These are phyloP conservation scores for Amphibolis antarctica DNA, from an alignment of 106 monocot genomes.

Conservation along the genomic window DNA sequence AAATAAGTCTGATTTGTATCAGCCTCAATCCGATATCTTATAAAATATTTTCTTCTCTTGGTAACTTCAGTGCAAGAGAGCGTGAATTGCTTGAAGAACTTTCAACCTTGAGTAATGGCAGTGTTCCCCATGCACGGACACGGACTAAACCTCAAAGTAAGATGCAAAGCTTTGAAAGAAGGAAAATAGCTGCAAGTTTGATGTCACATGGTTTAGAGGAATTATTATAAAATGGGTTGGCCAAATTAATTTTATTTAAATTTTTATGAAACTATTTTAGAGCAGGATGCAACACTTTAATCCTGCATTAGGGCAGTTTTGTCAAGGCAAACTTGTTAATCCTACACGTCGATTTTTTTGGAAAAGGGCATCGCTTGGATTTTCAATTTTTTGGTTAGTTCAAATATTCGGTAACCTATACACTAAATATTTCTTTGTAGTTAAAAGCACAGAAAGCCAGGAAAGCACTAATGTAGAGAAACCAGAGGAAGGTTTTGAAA, in stretches of 20 bases:
- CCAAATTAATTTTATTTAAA: not conserved
- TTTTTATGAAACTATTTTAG: not conserved
- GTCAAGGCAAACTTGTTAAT: not conserved
- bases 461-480: conserved; percentile 18
- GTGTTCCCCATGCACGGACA: not conserved
- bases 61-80: conserved; percentile 7
- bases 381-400: not conserved
- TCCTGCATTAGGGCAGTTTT: not conserved
- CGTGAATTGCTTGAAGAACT: conserved; percentile 15
- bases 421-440: conserved; percentile 16
- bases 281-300: not conserved
- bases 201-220: not conserved
- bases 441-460: conserved; percentile 17
- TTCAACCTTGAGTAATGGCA: conserved; percentile 4
- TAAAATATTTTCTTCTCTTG: not conserved
- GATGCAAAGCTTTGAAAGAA: not conserved
- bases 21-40: not conserved
- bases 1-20: too few relatives aligned
- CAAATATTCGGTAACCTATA: not conserved
- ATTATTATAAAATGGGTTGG: not conserved
- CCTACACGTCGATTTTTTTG: too few relatives aligned
- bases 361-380: not conserved
- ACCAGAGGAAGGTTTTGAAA: conserved; percentile 17
- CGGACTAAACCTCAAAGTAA: conserved; percentile 1
- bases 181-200: not conserved